Evolutionary conservation across 768 basidiomycete species (phyloP).

Genomic region (Termitomyces sp.): DNA sequence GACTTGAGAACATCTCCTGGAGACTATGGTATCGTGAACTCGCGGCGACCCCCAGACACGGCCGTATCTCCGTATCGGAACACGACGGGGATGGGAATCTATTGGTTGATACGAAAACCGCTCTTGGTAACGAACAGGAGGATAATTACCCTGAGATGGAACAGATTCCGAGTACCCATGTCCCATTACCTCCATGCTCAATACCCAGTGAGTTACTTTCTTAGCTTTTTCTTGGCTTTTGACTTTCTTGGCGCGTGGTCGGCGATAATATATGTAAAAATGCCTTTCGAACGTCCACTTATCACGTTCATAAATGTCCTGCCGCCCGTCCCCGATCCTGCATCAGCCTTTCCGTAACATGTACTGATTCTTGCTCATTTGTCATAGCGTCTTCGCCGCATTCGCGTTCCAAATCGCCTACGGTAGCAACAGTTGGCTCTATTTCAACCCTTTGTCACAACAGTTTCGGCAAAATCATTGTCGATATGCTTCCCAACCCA

Average conservation of each 20-base stretch:
- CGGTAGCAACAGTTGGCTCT: neutral
- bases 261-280: neutral
- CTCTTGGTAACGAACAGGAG: neutral
- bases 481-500: conserved; percentile 51
- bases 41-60: conserved; percentile 15
- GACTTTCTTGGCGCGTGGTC: neutral
- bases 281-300: neutral
- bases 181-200: neutral
- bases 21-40: conserved; percentile 74
- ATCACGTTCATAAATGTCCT: conserved; percentile 4
- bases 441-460: conserved; percentile 3
- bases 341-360: conserved; percentile 2
- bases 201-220: conserved; percentile 5
- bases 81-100: conserved; percentile 6
- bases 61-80: conserved; percentile 14
- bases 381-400: neutral
- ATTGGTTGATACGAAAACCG: conserved; percentile 13
- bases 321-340: neutral
- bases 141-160: neutral
- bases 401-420: neutral
- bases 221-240: neutral
- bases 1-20: conserved; percentile 89
- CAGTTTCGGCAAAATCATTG: conserved; percentile 34
- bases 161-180: conserved; percentile 2
- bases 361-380: conserved; percentile 3